phyloP scores from a whole-genome alignment of 2,329 filamentous ascomycete species.

The Acarospora socialis region DNA sequence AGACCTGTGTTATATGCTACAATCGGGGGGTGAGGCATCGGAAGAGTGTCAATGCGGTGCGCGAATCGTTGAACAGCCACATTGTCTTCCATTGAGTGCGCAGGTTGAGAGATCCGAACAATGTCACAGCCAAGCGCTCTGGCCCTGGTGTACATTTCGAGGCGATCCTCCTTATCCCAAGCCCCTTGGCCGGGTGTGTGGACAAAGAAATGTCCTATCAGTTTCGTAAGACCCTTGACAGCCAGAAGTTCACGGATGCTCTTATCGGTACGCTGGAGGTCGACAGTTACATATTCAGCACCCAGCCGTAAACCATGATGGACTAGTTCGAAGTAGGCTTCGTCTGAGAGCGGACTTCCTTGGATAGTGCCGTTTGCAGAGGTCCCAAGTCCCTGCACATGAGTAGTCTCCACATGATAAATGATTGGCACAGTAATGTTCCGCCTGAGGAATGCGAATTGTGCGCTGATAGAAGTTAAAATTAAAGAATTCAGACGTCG shows the following conservation, averaged over 20 bases:
- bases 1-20: constrained; percentile 52
- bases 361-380: constrained; percentile 17
- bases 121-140: constrained; percentile 45
- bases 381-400: constrained; percentile 10
- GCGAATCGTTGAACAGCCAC: constrained; percentile 44
- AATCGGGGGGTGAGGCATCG: constrained; percentile 36
- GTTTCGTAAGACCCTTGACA: constrained; percentile 41
- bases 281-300: constrained; percentile 49
- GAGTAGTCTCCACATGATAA: constrained; percentile 37
- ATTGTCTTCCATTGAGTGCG: constrained; percentile 45
- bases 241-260: constrained; percentile 37
- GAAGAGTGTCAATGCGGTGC: constrained; percentile 31
- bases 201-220: constrained; percentile 45
- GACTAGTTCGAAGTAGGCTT: constrained; percentile 41
- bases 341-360: constrained; percentile 16
- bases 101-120: constrained; percentile 46
- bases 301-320: constrained; percentile 46
- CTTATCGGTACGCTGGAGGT: constrained; percentile 42
- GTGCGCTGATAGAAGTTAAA: constrained; percentile 40
- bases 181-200: constrained; percentile 27
- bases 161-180: constrained; percentile 45
- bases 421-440: constrained; percentile 48
- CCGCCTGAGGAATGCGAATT: constrained; percentile 46
- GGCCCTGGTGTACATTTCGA: constrained; percentile 44
- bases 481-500: constrained; percentile 22